A percentile compares a stretch with the other conserved stretches of the same genome.
These are phyloP conservation scores for Puccinellia tenuiflora DNA, from an alignment of 176 grass and related monocot species.

Conservation along the genomic window DNA sequence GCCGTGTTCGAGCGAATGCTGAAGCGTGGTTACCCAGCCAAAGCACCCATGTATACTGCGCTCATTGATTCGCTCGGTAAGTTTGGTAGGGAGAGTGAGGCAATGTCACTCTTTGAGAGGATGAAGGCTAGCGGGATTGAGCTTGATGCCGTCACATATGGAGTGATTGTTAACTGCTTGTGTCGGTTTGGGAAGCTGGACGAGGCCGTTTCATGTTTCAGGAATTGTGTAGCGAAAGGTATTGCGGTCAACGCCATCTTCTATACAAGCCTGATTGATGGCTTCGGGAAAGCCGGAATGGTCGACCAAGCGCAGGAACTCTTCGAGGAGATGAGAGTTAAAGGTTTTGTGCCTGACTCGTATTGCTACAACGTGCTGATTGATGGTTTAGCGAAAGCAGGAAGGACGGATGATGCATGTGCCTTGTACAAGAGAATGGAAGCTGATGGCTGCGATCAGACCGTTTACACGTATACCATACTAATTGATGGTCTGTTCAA, in stretches of 20 bases:
- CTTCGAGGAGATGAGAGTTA: slow-evolving; percentile 68
- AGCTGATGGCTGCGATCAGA: slow-evolving; percentile 67
- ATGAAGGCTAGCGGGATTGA: slow-evolving; percentile 62
- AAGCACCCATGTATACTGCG: slow-evolving; percentile 60
- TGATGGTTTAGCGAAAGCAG: slow-evolving; percentile 61
- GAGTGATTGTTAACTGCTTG: slow-evolving; percentile 74
- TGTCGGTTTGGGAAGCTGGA: slow-evolving; percentile 70
- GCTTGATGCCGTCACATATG: slow-evolving; percentile 58
- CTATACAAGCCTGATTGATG: slow-evolving; percentile 75
- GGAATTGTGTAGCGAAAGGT: slow-evolving; percentile 39
- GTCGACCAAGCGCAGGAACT: slow-evolving; percentile 63
- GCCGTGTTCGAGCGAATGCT: slow-evolving; percentile 70
- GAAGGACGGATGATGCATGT: slow-evolving; percentile 56
- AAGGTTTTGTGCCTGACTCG: slow-evolving; percentile 62
- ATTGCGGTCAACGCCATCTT: slow-evolving; percentile 56
- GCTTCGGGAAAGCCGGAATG: slow-evolving; percentile 68
- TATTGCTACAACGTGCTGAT: slow-evolving; percentile 85
- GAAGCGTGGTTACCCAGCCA: slow-evolving; percentile 44
- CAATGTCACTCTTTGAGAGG: slow-evolving; percentile 63
- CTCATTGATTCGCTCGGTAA: slow-evolving; percentile 65
- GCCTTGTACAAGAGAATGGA: slow-evolving; percentile 79
- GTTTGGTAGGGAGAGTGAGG: slow-evolving; percentile 47
- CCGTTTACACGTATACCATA: slow-evolving; percentile 78
- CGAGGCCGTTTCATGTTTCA: slow-evolving; percentile 65
- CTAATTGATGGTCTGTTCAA: slow-evolving; percentile 85